Evolutionary conservation across 345 rosid genomes (phyloP).

Genomic region (Bretschneidera sinensis): DNA sequence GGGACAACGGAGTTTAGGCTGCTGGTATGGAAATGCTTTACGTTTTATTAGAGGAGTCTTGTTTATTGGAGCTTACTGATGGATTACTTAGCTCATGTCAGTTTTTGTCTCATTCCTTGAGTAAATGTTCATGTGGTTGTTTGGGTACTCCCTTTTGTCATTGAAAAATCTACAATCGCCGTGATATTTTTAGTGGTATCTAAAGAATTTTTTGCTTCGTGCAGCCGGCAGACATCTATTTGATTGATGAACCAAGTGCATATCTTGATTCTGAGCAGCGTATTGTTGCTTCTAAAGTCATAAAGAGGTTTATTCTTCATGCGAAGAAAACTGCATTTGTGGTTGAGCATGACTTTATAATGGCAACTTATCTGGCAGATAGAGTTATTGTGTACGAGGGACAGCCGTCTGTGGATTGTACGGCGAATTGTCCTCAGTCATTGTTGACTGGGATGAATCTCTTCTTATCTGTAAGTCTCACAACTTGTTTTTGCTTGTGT

Average conservation of each 20-base stretch:
- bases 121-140: too few relatives aligned
- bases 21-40: not conserved
- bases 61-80: too few relatives aligned
- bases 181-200: not conserved
- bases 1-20: not conserved
- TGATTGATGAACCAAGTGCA: conserved; percentile 98
- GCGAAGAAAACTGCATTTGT: conserved; percentile 98
- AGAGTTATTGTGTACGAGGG: conserved; percentile 96
- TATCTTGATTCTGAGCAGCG: conserved; percentile 99
- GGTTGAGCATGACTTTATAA: conserved; percentile 98
- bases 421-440: conserved; percentile 93
- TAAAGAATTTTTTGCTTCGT: conserved; percentile 12
- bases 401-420: conserved; percentile 76
- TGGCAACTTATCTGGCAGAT: conserved; percentile 95
- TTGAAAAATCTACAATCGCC: too few relatives aligned
- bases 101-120: too few relatives aligned
- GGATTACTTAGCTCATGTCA: too few relatives aligned
- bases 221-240: conserved; percentile 98
- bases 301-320: conserved; percentile 93
- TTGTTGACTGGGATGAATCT: conserved; percentile 97
- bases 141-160: not conserved
- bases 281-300: conserved; percentile 96
- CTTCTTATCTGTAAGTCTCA: conserved; percentile 77
- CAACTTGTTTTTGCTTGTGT: not conserved
- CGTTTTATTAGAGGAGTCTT: too few relatives aligned